These are phyloP conservation scores for Diplocarpon mali DNA, from an alignment of 2,329 filamentous ascomycete species.

Conservation along the genomic window DNA sequence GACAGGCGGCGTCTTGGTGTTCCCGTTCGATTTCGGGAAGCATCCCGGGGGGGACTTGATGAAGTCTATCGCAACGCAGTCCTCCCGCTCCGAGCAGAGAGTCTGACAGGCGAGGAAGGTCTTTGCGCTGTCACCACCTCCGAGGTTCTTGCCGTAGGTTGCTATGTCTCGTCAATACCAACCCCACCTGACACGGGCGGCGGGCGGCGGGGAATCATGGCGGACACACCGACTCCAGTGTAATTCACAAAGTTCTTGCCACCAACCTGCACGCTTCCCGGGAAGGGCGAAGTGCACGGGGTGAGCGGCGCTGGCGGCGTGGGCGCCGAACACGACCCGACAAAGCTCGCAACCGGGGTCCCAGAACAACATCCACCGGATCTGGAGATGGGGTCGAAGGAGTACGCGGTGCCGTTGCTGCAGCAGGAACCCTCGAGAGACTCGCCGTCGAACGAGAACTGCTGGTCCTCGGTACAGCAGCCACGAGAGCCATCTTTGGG, in stretches of 20 bases:
- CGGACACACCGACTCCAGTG: neutral
- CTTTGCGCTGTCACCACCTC: neutral
- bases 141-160: neutral
- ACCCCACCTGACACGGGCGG: neutral
- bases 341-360: neutral
- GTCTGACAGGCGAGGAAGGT: neutral
- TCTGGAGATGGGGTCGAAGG: neutral
- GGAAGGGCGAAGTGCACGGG: slow-evolving; percentile 1
- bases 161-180: neutral
- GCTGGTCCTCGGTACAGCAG: neutral
- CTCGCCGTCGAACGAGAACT: neutral
- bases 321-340: neutral
- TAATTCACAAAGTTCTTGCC: slow-evolving; percentile 1
- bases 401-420: neutral
- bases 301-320: neutral
- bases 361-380: neutral
- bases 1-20: neutral
- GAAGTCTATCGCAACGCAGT: neutral
- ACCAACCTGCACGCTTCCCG: neutral
- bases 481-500: slow-evolving; percentile 1
- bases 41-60: neutral
- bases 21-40: neutral
- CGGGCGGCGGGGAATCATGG: no score
- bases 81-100: neutral
- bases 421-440: slow-evolving; percentile 1